phyloP scores from a whole-genome alignment of 495 filamentous ascomycete species.

The Trichocladium uniseriatum region DNA sequence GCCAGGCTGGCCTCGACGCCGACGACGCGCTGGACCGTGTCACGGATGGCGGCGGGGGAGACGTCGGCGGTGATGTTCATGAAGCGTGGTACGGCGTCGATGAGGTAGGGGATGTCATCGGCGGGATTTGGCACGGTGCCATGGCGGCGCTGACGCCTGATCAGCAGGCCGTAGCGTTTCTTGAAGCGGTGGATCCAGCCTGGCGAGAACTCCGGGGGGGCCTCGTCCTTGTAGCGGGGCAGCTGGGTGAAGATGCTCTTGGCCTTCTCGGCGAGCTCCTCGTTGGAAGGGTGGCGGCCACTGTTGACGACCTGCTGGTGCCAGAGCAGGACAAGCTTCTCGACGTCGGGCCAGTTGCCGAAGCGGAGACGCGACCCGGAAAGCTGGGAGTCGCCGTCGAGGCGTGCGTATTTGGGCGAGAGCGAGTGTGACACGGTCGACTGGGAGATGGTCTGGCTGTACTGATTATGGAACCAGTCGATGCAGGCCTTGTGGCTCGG shows the following conservation, averaged over 20 bases:
- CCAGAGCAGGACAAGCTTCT: slow-evolving; percentile 46
- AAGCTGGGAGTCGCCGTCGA: slow-evolving; percentile 42
- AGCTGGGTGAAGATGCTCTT: slow-evolving; percentile 40
- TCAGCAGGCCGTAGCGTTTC: slow-evolving; percentile 43
- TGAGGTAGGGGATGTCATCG: slow-evolving; percentile 41
- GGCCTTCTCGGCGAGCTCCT: slow-evolving; percentile 44
- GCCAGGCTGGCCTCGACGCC: slow-evolving; percentile 38
- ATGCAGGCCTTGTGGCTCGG: slow-evolving; percentile 45
- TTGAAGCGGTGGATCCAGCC: slow-evolving; percentile 49
- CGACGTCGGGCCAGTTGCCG: slow-evolving; percentile 47
- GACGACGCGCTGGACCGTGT: slow-evolving; percentile 36
- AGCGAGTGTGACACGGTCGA: slow-evolving; percentile 45
- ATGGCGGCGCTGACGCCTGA: slow-evolving; percentile 40
- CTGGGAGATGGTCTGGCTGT: slow-evolving; percentile 43
- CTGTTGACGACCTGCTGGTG: slow-evolving; percentile 36
- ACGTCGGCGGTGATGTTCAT: slow-evolving; percentile 39
- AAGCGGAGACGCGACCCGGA: slow-evolving; percentile 44
- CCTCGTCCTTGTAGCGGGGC: slow-evolving; percentile 43
- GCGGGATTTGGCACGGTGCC: slow-evolving; percentile 32
- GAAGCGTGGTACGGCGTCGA: slow-evolving; percentile 40
- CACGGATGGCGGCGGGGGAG: slow-evolving; percentile 39
- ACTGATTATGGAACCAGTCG: slow-evolving; percentile 44
- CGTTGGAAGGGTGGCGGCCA: slow-evolving; percentile 42
- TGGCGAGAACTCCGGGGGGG: slow-evolving; percentile 42
- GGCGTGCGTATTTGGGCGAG: slow-evolving; percentile 45